These are phyloP conservation scores for Carex scoparia DNA, from an alignment of 176 grass and related monocot species.

Conservation along the genomic window DNA sequence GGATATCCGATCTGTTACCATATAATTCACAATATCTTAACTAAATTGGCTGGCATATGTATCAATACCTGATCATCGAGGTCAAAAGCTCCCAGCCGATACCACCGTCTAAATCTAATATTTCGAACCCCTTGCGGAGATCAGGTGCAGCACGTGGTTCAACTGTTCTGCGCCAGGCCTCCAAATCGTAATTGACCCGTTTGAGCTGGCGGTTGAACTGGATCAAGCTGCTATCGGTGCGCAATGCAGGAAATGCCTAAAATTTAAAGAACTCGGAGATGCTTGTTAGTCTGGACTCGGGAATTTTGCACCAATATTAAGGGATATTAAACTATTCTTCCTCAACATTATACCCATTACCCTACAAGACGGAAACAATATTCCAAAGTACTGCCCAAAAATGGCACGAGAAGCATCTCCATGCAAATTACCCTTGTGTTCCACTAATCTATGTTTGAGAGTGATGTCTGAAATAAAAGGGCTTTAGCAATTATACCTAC, in stretches of 20 bases:
- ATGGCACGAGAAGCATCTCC: not conserved
- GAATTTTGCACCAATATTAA: conserved; percentile 10
- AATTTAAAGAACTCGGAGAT: not conserved
- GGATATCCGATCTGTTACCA: not conserved
- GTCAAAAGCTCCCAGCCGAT: conserved; percentile 93
- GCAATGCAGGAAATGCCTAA: conserved; percentile 74
- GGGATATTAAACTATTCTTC: not conserved
- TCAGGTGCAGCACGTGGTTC: conserved; percentile 77
- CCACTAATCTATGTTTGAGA: not conserved
- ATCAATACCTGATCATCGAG: conserved; percentile 46
- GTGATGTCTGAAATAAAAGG: not conserved
- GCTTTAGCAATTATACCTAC: not conserved
- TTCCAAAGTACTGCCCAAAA: not conserved
- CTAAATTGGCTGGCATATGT: not conserved
- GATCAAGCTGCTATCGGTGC: conserved; percentile 81
- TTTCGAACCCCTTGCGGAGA: conserved; percentile 73
- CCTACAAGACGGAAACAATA: not conserved
- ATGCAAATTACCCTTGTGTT: not conserved
- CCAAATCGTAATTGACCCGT: conserved; percentile 61
- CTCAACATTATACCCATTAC: not conserved
- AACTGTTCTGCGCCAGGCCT: conserved; percentile 68
- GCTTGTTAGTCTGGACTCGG: not conserved
- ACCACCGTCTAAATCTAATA: conserved; percentile 71
- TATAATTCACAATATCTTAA: not conserved
- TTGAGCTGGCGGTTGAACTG: conserved; percentile 98